Base-by-base conservation (phyloP, 1,139 yeast species). In the Geotrichum histeridarum region DNA sequence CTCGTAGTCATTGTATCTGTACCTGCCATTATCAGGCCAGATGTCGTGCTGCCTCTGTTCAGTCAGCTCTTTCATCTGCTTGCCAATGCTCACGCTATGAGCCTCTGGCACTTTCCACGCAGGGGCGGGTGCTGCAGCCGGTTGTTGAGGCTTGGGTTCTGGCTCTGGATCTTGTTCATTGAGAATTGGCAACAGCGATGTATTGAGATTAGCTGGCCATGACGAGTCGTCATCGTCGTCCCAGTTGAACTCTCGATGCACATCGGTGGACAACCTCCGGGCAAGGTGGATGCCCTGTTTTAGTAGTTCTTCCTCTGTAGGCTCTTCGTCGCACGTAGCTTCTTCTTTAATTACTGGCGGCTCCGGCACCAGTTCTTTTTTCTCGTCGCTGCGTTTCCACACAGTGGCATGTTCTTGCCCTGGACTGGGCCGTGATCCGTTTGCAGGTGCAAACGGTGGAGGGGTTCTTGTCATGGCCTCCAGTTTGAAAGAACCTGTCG, bases 191-290 rank as follows among this genome's bases (percentile, higher is more conserved):
- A 33, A 41, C n/a, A 41, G 27, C 6, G 35, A 33, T 11, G 14
- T 38, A 33, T 42, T 42, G 12, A 22, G 27, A 37, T 17, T 37
- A 2, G 17, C 39, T 8, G 42, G 39, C 46, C 44, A 35, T 11
- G 61, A 67, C 62, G 60, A 47, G 35, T 61, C 70, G 38, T 69
- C 73, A 54, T 73, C 76, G 51, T 72, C 76, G 49, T 69, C 76
- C 76, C 76, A 73, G 59, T 69, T 69, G 58, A 68, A 64, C 42
- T 67, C 61, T 17, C 69, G 56, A 37, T 61, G 57, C 11, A 50
- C 57, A 37, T 60, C 64, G 11, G 64, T 61, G n/a, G 67, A 64
- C 42, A 68, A 63, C 12, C 73, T 58, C 39, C 69, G 70, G 1
- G 74, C 63, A 31, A 71, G 60, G 41, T 65, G 67, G 37, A 71